Evolutionary conservation across 1,139 yeast genomes (phyloP).

Genomic region (Blastobotrys proliferans): DNA sequence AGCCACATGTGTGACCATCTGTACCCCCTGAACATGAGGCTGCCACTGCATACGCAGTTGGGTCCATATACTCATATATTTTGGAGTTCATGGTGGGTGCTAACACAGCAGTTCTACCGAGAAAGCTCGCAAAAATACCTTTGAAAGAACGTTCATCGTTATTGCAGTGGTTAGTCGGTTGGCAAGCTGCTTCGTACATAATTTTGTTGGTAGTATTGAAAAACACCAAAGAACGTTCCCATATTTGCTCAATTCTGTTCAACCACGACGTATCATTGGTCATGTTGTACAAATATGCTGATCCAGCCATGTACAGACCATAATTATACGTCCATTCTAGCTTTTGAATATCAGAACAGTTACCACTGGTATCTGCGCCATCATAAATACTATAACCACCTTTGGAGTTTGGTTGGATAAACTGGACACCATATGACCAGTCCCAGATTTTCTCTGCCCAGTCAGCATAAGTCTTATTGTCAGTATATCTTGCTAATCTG

Average conservation of each 20-base stretch:
- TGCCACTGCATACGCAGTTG: slow-evolving; percentile 78
- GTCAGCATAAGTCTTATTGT: slow-evolving; percentile 61
- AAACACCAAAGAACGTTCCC: slow-evolving; percentile 55
- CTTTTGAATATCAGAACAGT: neutral
- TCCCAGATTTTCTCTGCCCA: slow-evolving; percentile 78
- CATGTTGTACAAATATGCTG: slow-evolving; percentile 74
- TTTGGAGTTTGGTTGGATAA: slow-evolving; percentile 35
- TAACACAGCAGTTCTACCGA: slow-evolving; percentile 69
- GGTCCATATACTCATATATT: slow-evolving; percentile 49
- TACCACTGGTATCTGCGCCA: slow-evolving; percentile 59
- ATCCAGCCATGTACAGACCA: slow-evolving; percentile 74
- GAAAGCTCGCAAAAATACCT: slow-evolving; percentile 71
- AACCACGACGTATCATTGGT: slow-evolving; percentile 70
- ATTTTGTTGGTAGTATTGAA: slow-evolving; percentile 44
- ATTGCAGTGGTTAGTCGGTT: slow-evolving; percentile 57
- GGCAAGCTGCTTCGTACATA: slow-evolving; percentile 83
- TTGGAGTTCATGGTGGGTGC: slow-evolving; percentile 58
- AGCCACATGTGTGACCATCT: slow-evolving; percentile 89
- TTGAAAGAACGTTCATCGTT: slow-evolving; percentile 89
- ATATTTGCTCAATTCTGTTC: slow-evolving; percentile 39
- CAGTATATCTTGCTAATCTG: slow-evolving; percentile 73
- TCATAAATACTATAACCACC: slow-evolving; percentile 48
- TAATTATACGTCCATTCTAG: slow-evolving; percentile 32
- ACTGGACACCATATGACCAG: slow-evolving; percentile 65
- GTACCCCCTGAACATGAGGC: slow-evolving; percentile 77